These are phyloP conservation scores for Liquidambar formosana DNA, from an alignment of 164 flowering plant species.

Conservation along the genomic window DNA sequence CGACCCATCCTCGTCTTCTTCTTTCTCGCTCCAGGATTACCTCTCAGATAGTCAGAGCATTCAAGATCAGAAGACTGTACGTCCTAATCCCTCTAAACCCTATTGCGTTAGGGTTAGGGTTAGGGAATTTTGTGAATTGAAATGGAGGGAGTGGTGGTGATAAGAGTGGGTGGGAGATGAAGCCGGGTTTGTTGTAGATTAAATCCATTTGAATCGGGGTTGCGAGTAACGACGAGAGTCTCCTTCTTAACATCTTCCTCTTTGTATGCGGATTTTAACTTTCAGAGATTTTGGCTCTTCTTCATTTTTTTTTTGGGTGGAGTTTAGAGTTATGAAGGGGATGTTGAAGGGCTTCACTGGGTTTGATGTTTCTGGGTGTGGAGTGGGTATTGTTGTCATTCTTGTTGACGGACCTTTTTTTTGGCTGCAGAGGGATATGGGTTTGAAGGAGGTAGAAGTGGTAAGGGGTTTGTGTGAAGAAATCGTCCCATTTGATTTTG, in stretches of 20 bases:
- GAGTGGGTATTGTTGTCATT: too few species aligned
- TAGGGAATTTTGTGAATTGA: conserved; percentile 2
- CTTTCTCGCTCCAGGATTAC: conserved; percentile 69
- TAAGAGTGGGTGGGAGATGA: conserved; percentile 9
- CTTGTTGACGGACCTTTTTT: too few species aligned
- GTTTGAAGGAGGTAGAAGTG: too few species aligned
- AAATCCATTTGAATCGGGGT: conserved; percentile 23
- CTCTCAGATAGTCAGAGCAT: conserved; percentile 85
- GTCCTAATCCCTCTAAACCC: conserved; percentile 29
- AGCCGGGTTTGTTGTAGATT: conserved; percentile 8
- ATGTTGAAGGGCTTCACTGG: too few species aligned
- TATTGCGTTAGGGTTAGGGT: not conserved
- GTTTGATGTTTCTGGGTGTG: too few species aligned
- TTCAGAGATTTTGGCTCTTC: too few species aligned
- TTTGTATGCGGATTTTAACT: too few species aligned
- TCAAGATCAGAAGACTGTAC: conserved; percentile 67
- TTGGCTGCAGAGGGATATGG: too few species aligned
- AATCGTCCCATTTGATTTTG: too few species aligned
- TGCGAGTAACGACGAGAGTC: conserved; percentile 22
- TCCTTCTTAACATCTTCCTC: conserved; percentile 26
- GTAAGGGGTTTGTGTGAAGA: too few species aligned
- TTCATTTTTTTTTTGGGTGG: too few species aligned
- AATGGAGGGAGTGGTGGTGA: conserved; percentile 5
- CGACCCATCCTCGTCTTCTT: conserved; percentile 92
- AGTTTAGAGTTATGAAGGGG: too few species aligned